A percentile compares a stretch with the other conserved stretches of the same genome.
Evolutionary conservation across 2,329 filamentous ascomycete genomes (phyloP).

Genomic region (Tolypocladium nubicola): DNA sequence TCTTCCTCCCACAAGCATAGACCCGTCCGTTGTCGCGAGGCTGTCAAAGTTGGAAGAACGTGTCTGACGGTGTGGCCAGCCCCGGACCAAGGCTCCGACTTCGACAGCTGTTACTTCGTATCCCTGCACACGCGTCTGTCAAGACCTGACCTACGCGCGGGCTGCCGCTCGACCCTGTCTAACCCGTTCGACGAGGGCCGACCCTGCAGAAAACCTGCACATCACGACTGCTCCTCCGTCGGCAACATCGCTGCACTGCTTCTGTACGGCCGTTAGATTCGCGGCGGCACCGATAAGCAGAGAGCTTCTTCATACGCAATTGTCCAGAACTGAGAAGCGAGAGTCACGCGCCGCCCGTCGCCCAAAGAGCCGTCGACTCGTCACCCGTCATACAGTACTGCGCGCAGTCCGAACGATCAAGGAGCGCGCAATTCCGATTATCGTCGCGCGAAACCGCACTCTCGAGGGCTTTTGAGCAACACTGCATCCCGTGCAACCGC

Average conservation of each 20-base stretch:
- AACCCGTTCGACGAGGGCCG: conserved; percentile 2
- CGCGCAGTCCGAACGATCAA: neutral
- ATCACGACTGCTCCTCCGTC: neutral
- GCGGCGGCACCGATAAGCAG: neutral
- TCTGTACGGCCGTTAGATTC: neutral
- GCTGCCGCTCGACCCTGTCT: conserved; percentile 2
- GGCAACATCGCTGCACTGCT: neutral
- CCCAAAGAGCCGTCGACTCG: neutral
- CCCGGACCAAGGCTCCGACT: neutral
- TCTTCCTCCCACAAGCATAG: neutral
- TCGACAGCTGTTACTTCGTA: neutral
- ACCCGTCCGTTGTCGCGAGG: neutral
- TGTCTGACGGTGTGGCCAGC: conserved; percentile 1
- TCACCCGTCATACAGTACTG: neutral
- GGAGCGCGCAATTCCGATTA: neutral
- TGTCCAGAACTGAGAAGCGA: neutral
- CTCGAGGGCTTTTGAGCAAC: neutral
- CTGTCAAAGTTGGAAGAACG: neutral
- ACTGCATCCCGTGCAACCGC: neutral
- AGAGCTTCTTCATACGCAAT: neutral
- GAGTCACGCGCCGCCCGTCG: neutral
- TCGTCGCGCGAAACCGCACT: neutral
- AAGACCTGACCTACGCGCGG: neutral
- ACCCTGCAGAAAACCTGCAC: conserved; percentile 4
- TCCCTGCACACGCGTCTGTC: conserved; percentile 1